Conservation (phyloP, 2,329 filamentous ascomycete genomes). For the Thielaviopsis populi region DNA sequence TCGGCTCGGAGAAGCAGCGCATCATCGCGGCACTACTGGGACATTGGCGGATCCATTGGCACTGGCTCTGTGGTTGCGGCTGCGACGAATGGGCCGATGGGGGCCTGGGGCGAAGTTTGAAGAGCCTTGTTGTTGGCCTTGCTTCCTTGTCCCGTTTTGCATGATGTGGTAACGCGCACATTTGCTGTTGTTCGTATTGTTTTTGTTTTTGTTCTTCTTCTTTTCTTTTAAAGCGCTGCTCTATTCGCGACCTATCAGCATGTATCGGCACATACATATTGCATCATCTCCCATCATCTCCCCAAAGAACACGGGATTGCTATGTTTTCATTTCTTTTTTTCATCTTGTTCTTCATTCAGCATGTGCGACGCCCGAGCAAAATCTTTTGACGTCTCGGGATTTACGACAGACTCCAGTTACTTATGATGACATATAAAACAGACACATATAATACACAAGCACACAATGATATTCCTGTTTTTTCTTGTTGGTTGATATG, state of each 20-base stretch:
- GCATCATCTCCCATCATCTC: background rate
- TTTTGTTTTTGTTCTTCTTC: background rate
- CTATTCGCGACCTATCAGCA: background rate
- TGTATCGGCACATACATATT: background rate
- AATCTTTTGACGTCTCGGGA: background rate
- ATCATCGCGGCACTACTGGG: constrained; percentile 81
- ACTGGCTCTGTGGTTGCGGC: constrained; percentile 50
- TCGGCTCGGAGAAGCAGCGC: constrained; percentile 52
- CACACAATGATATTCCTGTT: background rate
- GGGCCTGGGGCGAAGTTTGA: constrained; percentile 63
- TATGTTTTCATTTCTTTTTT: background rate
- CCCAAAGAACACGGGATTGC: background rate
- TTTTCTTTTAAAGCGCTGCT: background rate
- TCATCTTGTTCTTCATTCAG: background rate
- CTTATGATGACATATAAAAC: background rate
- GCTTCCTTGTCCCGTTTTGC: background rate
- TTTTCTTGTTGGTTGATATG: background rate
- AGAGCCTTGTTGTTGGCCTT: background rate
- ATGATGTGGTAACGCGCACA: background rate
- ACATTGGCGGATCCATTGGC: constrained; percentile 66
- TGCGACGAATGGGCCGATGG: constrained; percentile 46
- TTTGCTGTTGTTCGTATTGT: background rate
- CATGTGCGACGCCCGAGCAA: background rate
- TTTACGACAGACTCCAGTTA: background rate
- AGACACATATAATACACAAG: background rate